Evolutionary conservation across 805 yeast species (phyloP).

Genomic region (Yamadazyma endophytica): DNA sequence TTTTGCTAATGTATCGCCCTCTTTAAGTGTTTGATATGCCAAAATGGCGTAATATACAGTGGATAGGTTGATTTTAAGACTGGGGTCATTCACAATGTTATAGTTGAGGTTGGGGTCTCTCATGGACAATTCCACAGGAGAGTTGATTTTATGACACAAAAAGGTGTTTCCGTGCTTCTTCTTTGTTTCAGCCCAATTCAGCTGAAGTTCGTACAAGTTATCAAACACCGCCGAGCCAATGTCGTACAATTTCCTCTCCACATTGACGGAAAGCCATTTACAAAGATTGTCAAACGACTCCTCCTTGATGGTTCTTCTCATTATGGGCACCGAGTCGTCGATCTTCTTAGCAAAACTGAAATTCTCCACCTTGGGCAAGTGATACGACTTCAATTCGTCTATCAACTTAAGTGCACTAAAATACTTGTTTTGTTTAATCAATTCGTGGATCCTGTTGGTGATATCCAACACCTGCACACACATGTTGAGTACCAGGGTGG

Average conservation of each 20-base stretch:
- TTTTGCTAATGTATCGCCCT: slow-evolving; percentile 53
- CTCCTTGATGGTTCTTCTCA: slow-evolving; percentile 67
- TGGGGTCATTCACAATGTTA: slow-evolving; percentile 44
- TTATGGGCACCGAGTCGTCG: slow-evolving; percentile 69
- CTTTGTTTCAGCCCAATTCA: slow-evolving; percentile 54
- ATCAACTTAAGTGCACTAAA: slow-evolving; percentile 83
- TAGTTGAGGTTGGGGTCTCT: slow-evolving; percentile 52
- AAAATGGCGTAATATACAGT: slow-evolving; percentile 79
- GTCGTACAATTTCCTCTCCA: slow-evolving; percentile 55
- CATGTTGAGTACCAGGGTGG: slow-evolving; percentile 61
- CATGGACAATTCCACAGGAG: slow-evolving; percentile 78
- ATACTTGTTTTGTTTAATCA: slow-evolving; percentile 69
- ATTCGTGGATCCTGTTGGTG: slow-evolving; percentile 79
- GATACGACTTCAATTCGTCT: slow-evolving; percentile 67
- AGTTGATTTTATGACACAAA: slow-evolving; percentile 64
- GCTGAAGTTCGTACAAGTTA: slow-evolving; percentile 52
- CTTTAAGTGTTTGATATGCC: slow-evolving; percentile 73
- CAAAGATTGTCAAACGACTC: slow-evolving; percentile 65
- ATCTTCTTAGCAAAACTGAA: slow-evolving; percentile 75
- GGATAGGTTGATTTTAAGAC: slow-evolving; percentile 48
- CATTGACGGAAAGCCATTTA: slow-evolving; percentile 57
- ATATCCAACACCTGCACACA: slow-evolving; percentile 81
- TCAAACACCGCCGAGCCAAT: slow-evolving; percentile 58
- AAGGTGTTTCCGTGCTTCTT: slow-evolving; percentile 35
- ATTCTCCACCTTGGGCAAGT: slow-evolving; percentile 64